Evolutionary conservation across 805 yeast species (phyloP).

Genomic region (Kazachstania bromeliacearum): DNA sequence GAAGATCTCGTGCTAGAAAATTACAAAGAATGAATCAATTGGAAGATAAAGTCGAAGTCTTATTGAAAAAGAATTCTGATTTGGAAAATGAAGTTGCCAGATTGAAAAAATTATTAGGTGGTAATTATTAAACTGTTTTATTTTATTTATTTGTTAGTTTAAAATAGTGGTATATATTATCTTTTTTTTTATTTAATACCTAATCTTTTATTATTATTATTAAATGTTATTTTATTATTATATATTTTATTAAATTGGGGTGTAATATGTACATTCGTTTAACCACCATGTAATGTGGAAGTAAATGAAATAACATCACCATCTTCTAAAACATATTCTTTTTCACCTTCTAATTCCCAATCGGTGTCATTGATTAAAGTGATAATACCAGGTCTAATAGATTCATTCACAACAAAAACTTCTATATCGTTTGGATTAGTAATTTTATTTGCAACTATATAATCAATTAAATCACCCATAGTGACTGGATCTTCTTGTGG

Average conservation of each 20-base stretch:
- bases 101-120: constrained; percentile 40
- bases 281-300: constrained; percentile 93
- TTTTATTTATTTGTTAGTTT: constrained; percentile 1
- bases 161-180: no score
- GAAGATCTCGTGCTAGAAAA: constrained; percentile 89
- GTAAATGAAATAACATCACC: constrained; percentile 81
- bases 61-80: constrained; percentile 47
- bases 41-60: constrained; percentile 63
- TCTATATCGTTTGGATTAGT: constrained; percentile 53
- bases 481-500: constrained; percentile 34
- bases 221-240: constrained; percentile 1
- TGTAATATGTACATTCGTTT: constrained; percentile 3
- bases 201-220: not conserved
- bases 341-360: constrained; percentile 93
- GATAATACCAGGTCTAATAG: constrained; percentile 83
- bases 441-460: constrained; percentile 46
- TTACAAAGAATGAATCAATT: constrained; percentile 78
- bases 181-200: not conserved
- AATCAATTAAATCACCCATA: constrained; percentile 43
- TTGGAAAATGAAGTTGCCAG: constrained; percentile 57
- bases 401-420: constrained; percentile 72
- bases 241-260: not conserved
- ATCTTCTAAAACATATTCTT: constrained; percentile 62
- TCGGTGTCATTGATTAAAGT: constrained; percentile 90
- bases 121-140: not conserved